Percentiles rank a stretch among this genome's conserved stretches.
Conservation (phyloP, 306 rosid genomes). For the Benincasa hispida region DNA sequence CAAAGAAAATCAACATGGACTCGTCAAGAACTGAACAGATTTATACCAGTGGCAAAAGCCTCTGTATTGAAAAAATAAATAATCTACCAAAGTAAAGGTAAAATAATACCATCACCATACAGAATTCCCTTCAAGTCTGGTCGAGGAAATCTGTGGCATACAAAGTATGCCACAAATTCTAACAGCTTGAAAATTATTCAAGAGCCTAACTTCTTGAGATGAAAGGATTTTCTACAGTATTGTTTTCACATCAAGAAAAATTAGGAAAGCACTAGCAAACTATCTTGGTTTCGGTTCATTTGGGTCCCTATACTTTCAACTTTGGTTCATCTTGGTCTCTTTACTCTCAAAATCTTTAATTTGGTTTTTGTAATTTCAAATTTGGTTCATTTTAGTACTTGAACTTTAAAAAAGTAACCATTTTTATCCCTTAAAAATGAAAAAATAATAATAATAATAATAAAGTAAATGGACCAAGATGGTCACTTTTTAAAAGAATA, state of each 20-base stretch:
- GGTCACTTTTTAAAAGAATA: too few species aligned
- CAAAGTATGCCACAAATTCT: background rate
- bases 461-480: too few species aligned
- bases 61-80: background rate
- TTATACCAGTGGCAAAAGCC: constrained; percentile 13
- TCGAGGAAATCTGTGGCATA: background rate
- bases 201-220: background rate
- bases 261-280: background rate
- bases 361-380: too few species aligned
- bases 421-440: too few species aligned
- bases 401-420: too few species aligned
- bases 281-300: too few species aligned
- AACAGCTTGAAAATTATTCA: background rate
- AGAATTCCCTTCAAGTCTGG: background rate
- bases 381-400: too few species aligned
- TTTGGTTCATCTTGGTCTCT: too few species aligned
- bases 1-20: constrained; percentile 35
- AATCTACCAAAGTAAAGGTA: constrained; percentile 1
- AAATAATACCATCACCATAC: background rate
- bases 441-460: too few species aligned
- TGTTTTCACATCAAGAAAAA: background rate
- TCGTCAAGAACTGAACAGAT: constrained; percentile 30
- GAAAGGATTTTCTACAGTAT: background rate
- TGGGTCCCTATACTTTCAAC: too few species aligned
- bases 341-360: too few species aligned